A percentile compares a stretch with the other conserved stretches of the same genome.
These are phyloP conservation scores for Chaetothyriales sp. DNA, from an alignment of 2,329 filamentous ascomycete genomes.

Conservation along the genomic window DNA sequence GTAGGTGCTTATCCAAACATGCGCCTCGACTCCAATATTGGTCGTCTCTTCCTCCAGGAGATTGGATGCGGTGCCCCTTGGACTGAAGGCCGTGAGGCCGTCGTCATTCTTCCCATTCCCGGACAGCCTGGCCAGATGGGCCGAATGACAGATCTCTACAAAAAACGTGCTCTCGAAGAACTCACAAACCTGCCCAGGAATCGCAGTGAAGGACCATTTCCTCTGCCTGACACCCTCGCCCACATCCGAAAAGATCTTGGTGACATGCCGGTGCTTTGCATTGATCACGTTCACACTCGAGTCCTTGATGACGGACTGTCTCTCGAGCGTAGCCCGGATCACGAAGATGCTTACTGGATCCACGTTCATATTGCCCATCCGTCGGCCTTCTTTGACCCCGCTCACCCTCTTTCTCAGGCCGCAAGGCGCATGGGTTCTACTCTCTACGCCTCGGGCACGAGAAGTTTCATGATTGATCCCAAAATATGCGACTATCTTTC, in stretches of 20 bases:
- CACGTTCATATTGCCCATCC: slow-evolving; percentile 50
- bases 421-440: slow-evolving; percentile 40
- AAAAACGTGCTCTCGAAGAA: not conserved
- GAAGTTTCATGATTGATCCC: slow-evolving; percentile 42
- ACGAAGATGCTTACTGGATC: slow-evolving; percentile 39
- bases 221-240: slow-evolving; percentile 38
- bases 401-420: slow-evolving; percentile 38
- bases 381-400: slow-evolving; percentile 42
- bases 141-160: slow-evolving; percentile 12
- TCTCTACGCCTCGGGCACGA: slow-evolving; percentile 36
- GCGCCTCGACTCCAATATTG: slow-evolving; percentile 24
- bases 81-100: slow-evolving; percentile 29
- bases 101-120: slow-evolving; percentile 6
- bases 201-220: slow-evolving; percentile 16
- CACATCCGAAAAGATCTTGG: slow-evolving; percentile 43
- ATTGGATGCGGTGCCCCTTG: slow-evolving; percentile 45
- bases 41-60: slow-evolving; percentile 43
- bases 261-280: slow-evolving; percentile 42
- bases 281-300: slow-evolving; percentile 38
- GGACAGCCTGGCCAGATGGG: slow-evolving; percentile 4
- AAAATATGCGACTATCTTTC: slow-evolving; percentile 38
- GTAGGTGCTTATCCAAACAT: slow-evolving; percentile 39
- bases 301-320: slow-evolving; percentile 52
- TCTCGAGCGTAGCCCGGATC: slow-evolving; percentile 28
- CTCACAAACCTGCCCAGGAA: not conserved